Evolutionary conservation across 768 basidiomycete genomes (phyloP).

Genomic region (Symmetrospora coprosmae): DNA sequence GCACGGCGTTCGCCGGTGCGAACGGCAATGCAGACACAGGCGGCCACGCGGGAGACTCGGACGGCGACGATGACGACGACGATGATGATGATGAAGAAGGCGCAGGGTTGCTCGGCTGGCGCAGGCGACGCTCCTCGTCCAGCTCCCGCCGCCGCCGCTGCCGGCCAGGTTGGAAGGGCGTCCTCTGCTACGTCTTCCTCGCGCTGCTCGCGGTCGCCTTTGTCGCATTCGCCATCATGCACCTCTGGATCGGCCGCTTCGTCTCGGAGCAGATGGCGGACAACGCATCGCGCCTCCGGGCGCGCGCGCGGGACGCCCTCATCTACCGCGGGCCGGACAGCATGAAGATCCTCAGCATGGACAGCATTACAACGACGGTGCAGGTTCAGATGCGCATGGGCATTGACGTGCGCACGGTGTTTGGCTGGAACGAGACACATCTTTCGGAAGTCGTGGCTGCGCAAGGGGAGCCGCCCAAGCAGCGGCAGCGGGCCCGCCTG

Average conservation of each 20-base stretch:
- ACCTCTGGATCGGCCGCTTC: conserved; percentile 18
- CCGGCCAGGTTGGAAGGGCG: background rate
- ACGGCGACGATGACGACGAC: background rate
- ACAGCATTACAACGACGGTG: background rate
- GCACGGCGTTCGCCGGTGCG: background rate
- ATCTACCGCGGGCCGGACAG: conserved; percentile 12
- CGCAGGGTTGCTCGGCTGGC: background rate
- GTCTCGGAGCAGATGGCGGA: conserved; percentile 17
- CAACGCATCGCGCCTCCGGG: conserved; percentile 1
- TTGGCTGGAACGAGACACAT: conserved; percentile 13
- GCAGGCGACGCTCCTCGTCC: background rate
- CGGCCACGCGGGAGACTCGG: too few relatives aligned
- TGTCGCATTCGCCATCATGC: conserved; percentile 11
- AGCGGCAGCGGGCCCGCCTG: background rate
- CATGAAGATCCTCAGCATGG: conserved; percentile 9
- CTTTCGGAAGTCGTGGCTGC: too few relatives aligned
- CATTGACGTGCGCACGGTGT: conserved; percentile 9
- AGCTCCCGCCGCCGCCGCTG: background rate
- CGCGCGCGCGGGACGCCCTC: background rate
- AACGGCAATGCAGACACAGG: background rate
- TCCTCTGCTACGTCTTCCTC: background rate
- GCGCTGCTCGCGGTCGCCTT: background rate
- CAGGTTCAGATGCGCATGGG: conserved; percentile 13
- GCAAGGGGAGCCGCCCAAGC: background rate
- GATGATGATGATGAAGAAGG: background rate